phyloP scores from a whole-genome alignment of 2,329 filamentous ascomycete genomes.

The Pyrenophora seminiperda region DNA sequence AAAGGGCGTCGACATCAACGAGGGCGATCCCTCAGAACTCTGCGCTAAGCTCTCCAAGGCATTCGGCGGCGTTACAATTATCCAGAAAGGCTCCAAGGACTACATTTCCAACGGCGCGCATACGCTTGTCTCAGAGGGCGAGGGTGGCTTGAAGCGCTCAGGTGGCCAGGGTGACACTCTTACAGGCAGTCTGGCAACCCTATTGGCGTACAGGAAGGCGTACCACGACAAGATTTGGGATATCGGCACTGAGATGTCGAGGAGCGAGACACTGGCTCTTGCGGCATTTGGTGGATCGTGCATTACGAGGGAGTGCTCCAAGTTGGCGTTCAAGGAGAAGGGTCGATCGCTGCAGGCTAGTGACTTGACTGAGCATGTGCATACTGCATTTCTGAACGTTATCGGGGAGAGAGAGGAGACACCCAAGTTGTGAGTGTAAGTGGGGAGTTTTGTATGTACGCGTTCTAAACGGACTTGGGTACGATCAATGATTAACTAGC shows the following conservation, averaged over 20 bases:
- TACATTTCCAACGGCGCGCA: constrained; percentile 78
- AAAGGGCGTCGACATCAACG: constrained; percentile 67
- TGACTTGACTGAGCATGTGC: constrained; percentile 89
- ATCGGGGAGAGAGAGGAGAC: constrained; percentile 68
- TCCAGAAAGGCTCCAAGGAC: constrained; percentile 86
- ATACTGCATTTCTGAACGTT: constrained; percentile 76
- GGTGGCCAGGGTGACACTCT: constrained; percentile 96
- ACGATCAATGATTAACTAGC: background rate
- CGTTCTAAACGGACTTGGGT: background rate
- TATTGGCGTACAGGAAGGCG: constrained; percentile 84
- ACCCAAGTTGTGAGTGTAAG: constrained; percentile 27
- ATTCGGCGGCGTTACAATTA: constrained; percentile 84
- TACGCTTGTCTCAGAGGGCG: constrained; percentile 76
- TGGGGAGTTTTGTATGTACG: background rate
- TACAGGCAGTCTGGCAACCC: constrained; percentile 85
- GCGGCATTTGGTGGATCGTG: constrained; percentile 86
- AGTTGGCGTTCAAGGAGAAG: constrained; percentile 81
- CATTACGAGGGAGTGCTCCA: constrained; percentile 88
- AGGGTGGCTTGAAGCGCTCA: constrained; percentile 85
- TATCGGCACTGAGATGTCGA: constrained; percentile 59
- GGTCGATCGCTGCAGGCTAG: constrained; percentile 90
- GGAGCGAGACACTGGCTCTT: constrained; percentile 67
- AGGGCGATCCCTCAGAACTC: constrained; percentile 61
- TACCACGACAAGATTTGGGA: constrained; percentile 86
- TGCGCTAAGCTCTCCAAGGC: constrained; percentile 72